These are phyloP conservation scores for Fusarium sp. DNA, from an alignment of 2,329 filamentous ascomycete genomes.

Conservation along the genomic window DNA sequence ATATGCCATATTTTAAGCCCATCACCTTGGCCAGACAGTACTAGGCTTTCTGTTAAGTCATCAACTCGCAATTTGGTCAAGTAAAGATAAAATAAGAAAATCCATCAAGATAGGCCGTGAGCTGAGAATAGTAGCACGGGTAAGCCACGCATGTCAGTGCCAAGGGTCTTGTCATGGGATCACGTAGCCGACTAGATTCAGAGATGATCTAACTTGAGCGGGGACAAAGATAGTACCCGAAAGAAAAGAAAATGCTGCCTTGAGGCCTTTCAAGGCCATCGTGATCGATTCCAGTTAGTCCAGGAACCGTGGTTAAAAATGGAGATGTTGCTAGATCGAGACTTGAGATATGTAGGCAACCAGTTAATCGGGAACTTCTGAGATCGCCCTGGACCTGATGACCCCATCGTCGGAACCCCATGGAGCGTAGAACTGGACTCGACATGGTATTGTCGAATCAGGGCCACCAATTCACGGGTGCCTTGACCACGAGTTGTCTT, in stretches of 20 bases:
- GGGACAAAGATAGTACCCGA: not conserved
- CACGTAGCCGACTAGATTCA: not conserved
- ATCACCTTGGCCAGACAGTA: not conserved
- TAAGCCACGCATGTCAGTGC: not conserved
- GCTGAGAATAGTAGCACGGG: not conserved
- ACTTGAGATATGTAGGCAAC: not conserved
- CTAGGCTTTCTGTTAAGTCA: too few relatives aligned
- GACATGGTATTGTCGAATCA: conserved; percentile 11
- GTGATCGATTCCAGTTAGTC: not conserved
- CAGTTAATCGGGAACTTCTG: conserved; percentile 5
- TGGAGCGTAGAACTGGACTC: not conserved
- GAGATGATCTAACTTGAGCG: not conserved
- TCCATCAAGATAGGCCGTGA: not conserved
- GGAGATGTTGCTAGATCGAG: not conserved
- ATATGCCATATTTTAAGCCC: not conserved
- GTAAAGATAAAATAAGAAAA: not conserved
- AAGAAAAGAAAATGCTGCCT: not conserved
- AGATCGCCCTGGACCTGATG: not conserved
- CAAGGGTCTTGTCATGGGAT: not conserved
- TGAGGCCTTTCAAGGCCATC: not conserved
- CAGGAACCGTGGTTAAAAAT: not conserved
- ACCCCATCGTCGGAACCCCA: not conserved
- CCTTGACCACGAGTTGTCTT: conserved; percentile 20
- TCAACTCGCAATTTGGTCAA: not conserved
- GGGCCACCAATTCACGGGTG: conserved; percentile 5